These are phyloP conservation scores for Yamadazyma diospyri DNA, from an alignment of 1,139 yeast species.

Conservation along the genomic window DNA sequence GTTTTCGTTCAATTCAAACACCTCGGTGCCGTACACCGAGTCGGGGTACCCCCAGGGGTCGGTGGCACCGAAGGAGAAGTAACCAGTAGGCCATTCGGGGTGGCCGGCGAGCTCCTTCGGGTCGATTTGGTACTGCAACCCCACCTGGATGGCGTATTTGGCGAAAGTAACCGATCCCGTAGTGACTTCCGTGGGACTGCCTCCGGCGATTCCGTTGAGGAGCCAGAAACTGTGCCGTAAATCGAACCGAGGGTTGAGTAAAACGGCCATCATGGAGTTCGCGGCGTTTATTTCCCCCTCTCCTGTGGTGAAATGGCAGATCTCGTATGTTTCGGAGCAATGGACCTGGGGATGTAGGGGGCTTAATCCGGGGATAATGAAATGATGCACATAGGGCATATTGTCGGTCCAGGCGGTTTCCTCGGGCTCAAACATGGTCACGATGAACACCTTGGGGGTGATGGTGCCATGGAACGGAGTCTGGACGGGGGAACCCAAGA, in stretches of 20 bases:
- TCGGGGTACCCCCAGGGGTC: constrained; percentile 50
- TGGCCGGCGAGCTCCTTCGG: constrained; percentile 44
- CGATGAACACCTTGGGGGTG: constrained; percentile 49
- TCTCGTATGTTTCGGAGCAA: constrained; percentile 49
- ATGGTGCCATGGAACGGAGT: constrained; percentile 4
- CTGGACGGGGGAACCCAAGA: not conserved
- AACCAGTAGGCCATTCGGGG: constrained; percentile 59
- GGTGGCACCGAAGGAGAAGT: constrained; percentile 53
- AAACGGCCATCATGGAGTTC: constrained; percentile 51
- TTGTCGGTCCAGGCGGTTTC: constrained; percentile 51
- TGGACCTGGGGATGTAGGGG: constrained; percentile 55
- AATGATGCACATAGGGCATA: constrained; percentile 45
- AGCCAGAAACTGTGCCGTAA: constrained; percentile 57
- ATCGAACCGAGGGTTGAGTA: constrained; percentile 54
- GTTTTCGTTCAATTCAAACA: constrained; percentile 57
- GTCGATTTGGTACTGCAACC: constrained; percentile 54
- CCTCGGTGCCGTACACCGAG: constrained; percentile 61
- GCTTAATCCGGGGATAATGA: constrained; percentile 63
- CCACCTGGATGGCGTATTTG: constrained; percentile 61
- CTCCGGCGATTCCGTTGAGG: constrained; percentile 67
- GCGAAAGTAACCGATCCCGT: constrained; percentile 60
- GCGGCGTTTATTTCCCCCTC: constrained; percentile 73
- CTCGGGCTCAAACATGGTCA: constrained; percentile 57
- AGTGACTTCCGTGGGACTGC: constrained; percentile 48
- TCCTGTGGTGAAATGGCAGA: constrained; percentile 66